Percentiles rank a stretch among this genome's conserved stretches.
These are phyloP conservation scores for Xenosphaeropsis pyriputrescens DNA, from an alignment of 2,329 filamentous ascomycete species.

Conservation along the genomic window DNA sequence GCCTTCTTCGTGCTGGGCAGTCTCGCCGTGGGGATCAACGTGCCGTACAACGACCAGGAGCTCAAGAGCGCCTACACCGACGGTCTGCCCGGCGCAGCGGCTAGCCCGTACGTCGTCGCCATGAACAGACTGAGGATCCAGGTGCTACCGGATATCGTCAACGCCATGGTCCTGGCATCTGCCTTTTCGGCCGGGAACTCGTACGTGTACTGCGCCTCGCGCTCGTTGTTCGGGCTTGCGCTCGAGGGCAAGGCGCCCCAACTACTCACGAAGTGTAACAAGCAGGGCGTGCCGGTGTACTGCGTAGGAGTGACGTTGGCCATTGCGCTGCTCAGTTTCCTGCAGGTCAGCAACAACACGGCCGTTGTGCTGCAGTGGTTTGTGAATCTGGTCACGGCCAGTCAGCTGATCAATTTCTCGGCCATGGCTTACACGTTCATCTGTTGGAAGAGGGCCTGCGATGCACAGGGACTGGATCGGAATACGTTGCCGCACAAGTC, in stretches of 20 bases:
- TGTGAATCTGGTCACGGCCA: slow-evolving; percentile 38
- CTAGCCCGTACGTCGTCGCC: slow-evolving; percentile 35
- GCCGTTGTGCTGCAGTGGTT: slow-evolving; percentile 47
- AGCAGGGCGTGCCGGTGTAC: slow-evolving; percentile 41
- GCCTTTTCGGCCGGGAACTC: slow-evolving; percentile 40
- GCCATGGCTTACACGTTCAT: slow-evolving; percentile 39
- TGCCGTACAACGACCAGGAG: slow-evolving; percentile 40
- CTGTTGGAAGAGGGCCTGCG: slow-evolving; percentile 36
- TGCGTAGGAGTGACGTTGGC: slow-evolving; percentile 38
- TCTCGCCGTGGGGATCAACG: slow-evolving; percentile 42
- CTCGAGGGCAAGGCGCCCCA: slow-evolving; percentile 30
- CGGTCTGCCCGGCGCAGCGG: slow-evolving; percentile 31
- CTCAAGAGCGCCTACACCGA: slow-evolving; percentile 37
- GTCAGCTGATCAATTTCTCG: slow-evolving; percentile 37
- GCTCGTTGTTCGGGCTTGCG: slow-evolving; percentile 36
- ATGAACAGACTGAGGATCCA: slow-evolving; percentile 38
- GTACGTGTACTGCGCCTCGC: slow-evolving; percentile 31
- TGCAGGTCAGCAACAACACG: slow-evolving; percentile 40
- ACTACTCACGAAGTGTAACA: slow-evolving; percentile 31
- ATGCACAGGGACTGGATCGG: slow-evolving; percentile 27
- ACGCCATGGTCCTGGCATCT: slow-evolving; percentile 38
- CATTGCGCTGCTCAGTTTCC: slow-evolving; percentile 43
- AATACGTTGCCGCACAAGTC: slow-evolving; percentile 32
- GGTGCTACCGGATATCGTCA: slow-evolving; percentile 44
- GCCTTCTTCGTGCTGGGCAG: slow-evolving; percentile 57